These are phyloP conservation scores for Pseudopyrenochaeta lycopersici DNA, from an alignment of 2,329 filamentous ascomycete genomes.

Conservation along the genomic window DNA sequence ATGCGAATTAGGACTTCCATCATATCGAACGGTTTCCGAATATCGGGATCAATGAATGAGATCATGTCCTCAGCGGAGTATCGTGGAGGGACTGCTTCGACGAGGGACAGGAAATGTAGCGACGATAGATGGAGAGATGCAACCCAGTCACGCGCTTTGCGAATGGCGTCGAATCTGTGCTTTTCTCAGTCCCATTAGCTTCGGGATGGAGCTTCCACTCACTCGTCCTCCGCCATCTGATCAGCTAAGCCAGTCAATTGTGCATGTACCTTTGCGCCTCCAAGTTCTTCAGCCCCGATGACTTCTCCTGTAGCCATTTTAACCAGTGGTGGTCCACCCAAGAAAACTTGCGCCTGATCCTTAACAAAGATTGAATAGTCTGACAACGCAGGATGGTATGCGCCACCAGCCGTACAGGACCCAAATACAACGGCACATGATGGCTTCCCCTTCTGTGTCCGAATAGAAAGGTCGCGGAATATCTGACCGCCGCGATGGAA, in stretches of 20 bases:
- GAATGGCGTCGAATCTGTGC: constrained; percentile 49
- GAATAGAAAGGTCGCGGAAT: constrained; percentile 44
- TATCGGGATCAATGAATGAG: constrained; percentile 50
- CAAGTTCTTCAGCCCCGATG: constrained; percentile 53
- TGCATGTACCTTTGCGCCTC: constrained; percentile 54
- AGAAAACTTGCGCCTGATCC: constrained; percentile 56
- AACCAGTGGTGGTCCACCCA: constrained; percentile 56
- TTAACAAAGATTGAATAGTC: constrained; percentile 56
- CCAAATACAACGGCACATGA: constrained; percentile 58
- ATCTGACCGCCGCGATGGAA: constrained; percentile 56
- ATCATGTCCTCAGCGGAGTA: constrained; percentile 52
- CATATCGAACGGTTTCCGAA: constrained; percentile 52
- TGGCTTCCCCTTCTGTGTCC: constrained; percentile 48
- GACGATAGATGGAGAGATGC: constrained; percentile 11
- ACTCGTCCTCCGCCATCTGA: constrained; percentile 55
- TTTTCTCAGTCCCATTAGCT: too few relatives aligned
- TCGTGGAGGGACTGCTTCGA: constrained; percentile 27
- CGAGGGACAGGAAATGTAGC: not conserved
- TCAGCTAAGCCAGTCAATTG: constrained; percentile 55
- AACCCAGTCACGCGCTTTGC: constrained; percentile 52
- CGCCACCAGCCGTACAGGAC: constrained; percentile 55
- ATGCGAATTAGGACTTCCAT: constrained; percentile 52
- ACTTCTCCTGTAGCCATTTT: constrained; percentile 59
- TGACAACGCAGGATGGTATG: constrained; percentile 54
- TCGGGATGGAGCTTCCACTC: not conserved